Evolutionary conservation across 1,284 basidiomycete species (phyloP).

Genomic region (Cutaneotrichosporon daszewskae): DNA sequence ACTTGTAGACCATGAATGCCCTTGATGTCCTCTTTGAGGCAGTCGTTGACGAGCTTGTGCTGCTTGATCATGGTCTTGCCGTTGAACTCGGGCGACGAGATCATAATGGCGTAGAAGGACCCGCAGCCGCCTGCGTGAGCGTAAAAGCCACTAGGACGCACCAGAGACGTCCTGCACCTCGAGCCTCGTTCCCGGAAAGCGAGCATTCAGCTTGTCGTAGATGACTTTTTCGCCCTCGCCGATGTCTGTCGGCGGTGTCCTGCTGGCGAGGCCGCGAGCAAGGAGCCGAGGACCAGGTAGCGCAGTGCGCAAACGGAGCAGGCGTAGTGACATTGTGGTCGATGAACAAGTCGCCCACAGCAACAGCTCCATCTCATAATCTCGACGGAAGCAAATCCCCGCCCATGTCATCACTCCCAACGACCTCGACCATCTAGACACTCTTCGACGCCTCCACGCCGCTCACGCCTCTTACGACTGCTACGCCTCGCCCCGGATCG

Average conservation of each 20-base stretch:
- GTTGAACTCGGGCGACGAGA: conserved; percentile 77
- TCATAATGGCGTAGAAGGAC: conserved; percentile 87
- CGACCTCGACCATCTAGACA: too few relatives aligned
- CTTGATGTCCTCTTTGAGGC: conserved; percentile 82
- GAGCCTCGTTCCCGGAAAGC: conserved; percentile 68
- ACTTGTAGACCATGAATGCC: conserved; percentile 94
- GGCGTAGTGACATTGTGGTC: conserved; percentile 6
- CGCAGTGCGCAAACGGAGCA: neutral
- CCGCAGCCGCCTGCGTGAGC: conserved; percentile 77
- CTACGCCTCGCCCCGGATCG: too few relatives aligned
- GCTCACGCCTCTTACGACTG: too few relatives aligned
- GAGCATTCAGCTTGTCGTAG: conserved; percentile 63
- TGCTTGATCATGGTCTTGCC: conserved; percentile 86
- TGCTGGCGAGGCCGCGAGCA: conserved; percentile 10
- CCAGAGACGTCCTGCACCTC: conserved; percentile 86
- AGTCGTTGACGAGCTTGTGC: conserved; percentile 82
- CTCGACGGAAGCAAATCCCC: too few relatives aligned
- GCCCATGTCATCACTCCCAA: too few relatives aligned
- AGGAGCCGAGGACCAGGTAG: neutral
- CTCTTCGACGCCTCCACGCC: too few relatives aligned
- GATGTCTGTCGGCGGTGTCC: conserved; percentile 12
- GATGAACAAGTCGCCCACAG: too few relatives aligned
- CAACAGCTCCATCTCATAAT: too few relatives aligned
- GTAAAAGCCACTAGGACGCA: conserved; percentile 41
- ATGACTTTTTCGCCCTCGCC: conserved; percentile 66